phyloP scores from a whole-genome alignment of 495 filamentous ascomycete species.

The Echria macrotheca region DNA sequence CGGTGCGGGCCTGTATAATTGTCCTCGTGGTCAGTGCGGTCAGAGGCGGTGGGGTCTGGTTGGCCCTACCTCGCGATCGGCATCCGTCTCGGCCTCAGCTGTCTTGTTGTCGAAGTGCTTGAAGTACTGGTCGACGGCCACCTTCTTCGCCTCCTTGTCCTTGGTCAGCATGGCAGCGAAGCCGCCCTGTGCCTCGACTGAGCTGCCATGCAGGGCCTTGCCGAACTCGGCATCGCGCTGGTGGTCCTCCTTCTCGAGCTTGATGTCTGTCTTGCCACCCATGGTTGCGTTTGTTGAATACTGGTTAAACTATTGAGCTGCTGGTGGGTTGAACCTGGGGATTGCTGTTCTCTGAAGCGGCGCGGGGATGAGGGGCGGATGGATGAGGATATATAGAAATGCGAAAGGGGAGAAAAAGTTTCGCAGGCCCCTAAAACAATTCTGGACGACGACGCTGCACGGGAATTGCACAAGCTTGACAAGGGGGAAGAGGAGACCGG shows the following conservation, averaged over 20 bases:
- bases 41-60: slow-evolving; percentile 3
- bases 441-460: not conserved
- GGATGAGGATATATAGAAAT: slow-evolving; percentile 1
- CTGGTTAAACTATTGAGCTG: not conserved
- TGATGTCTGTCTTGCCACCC: slow-evolving; percentile 46
- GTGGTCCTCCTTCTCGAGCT: slow-evolving; percentile 80
- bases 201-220: slow-evolving; percentile 85
- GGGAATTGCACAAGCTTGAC: slow-evolving; percentile 3
- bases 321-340: slow-evolving; percentile 3
- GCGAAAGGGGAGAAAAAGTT: slow-evolving; percentile 11
- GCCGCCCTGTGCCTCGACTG: slow-evolving; percentile 63
- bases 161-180: slow-evolving; percentile 82
- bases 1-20: slow-evolving; percentile 66
- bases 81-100: slow-evolving; percentile 75
- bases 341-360: not conserved
- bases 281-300: slow-evolving; percentile 43
- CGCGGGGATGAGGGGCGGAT: slow-evolving; percentile 1
- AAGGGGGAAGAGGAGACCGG: slow-evolving; percentile 4
- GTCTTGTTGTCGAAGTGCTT: slow-evolving; percentile 98
- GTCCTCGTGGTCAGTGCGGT: slow-evolving; percentile 5
- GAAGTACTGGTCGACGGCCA: slow-evolving; percentile 96
- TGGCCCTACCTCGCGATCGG: slow-evolving; percentile 62
- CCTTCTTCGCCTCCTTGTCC: slow-evolving; percentile 73
- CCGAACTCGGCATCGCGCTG: slow-evolving; percentile 89
- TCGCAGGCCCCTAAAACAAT: slow-evolving; percentile 6